Conservation (phyloP, 176 grass and related monocot species). For the Aegilops tauschii region DNA sequence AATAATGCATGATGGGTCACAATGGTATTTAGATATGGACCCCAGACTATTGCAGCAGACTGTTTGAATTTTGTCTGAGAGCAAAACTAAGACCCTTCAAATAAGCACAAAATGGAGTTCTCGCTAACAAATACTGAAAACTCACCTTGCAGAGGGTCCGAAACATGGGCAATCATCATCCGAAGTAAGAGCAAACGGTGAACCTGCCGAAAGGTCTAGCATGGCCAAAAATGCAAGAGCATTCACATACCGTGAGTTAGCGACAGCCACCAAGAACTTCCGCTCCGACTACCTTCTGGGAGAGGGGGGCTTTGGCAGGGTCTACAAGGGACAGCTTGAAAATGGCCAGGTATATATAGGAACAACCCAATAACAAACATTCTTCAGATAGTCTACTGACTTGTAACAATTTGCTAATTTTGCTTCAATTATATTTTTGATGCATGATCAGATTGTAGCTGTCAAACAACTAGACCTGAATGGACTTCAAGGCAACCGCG, state of each 20-base stretch:
- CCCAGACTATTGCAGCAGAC: not conserved
- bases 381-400: not conserved
- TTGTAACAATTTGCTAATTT: not conserved
- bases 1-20: not conserved
- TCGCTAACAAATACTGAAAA: constrained; percentile 18
- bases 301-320: constrained; percentile 90
- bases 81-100: not conserved
- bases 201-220: constrained; percentile 34
- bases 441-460: constrained; percentile 61
- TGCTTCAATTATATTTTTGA: not conserved
- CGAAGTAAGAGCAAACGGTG: constrained; percentile 27
- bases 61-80: not conserved
- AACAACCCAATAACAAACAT: not conserved
- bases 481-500: constrained; percentile 70
- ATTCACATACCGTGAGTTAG: constrained; percentile 84
- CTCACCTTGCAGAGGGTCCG: constrained; percentile 35
- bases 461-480: constrained; percentile 88
- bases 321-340: constrained; percentile 75
- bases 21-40: not conserved
- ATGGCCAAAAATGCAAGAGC: constrained; percentile 44
- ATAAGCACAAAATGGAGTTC: not conserved
- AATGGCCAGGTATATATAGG: constrained; percentile 60
- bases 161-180: constrained; percentile 32
- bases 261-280: constrained; percentile 69
- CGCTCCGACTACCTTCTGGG: constrained; percentile 58